A percentile compares a stretch with the other conserved stretches of the same genome.
phyloP scores from a whole-genome alignment of 371 early-diverging fungal genomes.

The Rhizopus delemar region DNA sequence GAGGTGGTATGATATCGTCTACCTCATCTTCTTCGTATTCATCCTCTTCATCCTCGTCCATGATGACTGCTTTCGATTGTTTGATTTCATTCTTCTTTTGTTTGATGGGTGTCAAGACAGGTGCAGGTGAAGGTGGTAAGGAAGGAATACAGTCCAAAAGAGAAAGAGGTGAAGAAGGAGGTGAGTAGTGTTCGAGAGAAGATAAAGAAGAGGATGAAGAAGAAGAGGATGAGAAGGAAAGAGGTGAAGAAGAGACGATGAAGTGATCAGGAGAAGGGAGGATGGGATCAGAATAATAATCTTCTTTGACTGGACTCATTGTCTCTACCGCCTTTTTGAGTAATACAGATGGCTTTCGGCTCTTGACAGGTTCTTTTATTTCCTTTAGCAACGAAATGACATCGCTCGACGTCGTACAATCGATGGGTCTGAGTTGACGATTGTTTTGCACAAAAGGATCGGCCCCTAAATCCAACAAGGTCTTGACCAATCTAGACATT shows the following conservation, averaged over 20 bases:
- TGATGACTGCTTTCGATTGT: background rate
- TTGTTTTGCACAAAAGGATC: constrained; percentile 33
- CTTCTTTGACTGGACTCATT: background rate
- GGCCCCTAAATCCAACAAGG: constrained; percentile 39
- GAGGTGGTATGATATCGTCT: constrained; percentile 1
- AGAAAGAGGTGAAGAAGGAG: constrained; percentile 20
- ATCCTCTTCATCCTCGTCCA: background rate
- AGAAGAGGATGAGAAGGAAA: constrained; percentile 22
- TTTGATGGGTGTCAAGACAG: background rate
- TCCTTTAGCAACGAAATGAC: constrained; percentile 20
- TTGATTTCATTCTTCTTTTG: constrained; percentile 5
- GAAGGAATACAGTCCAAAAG: background rate
- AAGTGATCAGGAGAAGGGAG: constrained; percentile 6
- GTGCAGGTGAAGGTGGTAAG: constrained; percentile 5
- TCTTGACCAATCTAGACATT: constrained; percentile 44
- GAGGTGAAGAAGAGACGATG: constrained; percentile 26
- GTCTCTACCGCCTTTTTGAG: constrained; percentile 14
- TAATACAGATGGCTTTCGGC: constrained; percentile 3
- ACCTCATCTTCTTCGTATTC: constrained; percentile 8
- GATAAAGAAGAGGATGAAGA: constrained; percentile 21
- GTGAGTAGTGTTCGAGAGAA: constrained; percentile 21
- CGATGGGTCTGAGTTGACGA: constrained; percentile 35
- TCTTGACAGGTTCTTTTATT: background rate
- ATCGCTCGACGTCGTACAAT: constrained; percentile 34
- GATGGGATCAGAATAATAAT: background rate